phyloP scores from a whole-genome alignment of 2,329 filamentous ascomycete genomes.

The Xylariaceae sp. region DNA sequence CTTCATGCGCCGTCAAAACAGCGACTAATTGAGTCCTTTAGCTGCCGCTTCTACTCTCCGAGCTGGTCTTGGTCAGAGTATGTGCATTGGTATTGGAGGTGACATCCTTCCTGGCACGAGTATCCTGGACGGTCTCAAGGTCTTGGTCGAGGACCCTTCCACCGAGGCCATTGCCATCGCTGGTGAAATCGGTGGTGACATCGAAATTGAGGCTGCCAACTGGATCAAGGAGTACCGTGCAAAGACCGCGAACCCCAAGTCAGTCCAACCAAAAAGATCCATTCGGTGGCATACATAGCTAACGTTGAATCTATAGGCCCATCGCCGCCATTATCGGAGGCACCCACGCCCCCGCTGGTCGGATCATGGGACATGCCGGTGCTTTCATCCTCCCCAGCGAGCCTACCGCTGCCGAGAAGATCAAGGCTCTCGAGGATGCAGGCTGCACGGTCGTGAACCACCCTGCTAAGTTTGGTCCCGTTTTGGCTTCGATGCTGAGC shows the following conservation, averaged over 20 bases:
- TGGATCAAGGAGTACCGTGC: constrained; percentile 64
- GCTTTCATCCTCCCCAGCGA: constrained; percentile 66
- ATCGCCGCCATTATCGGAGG: constrained; percentile 69
- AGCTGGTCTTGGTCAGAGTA: constrained; percentile 64
- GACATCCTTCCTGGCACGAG: constrained; percentile 69
- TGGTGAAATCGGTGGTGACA: constrained; percentile 65
- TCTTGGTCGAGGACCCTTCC: constrained; percentile 60
- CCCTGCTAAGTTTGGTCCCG: constrained; percentile 66
- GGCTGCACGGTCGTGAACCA: constrained; percentile 69
- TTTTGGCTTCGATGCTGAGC: constrained; percentile 57
- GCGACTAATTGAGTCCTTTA: constrained; percentile 17
- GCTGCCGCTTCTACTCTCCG: constrained; percentile 65
- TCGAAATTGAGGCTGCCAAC: constrained; percentile 66
- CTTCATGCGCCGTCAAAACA: neutral
- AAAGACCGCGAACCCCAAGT: constrained; percentile 58
- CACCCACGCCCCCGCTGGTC: constrained; percentile 54
- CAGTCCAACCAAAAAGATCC: constrained; percentile 24
- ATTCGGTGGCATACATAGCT: neutral
- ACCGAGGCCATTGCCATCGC: constrained; percentile 68
- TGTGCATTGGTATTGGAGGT: constrained; percentile 69
- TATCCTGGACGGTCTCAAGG: constrained; percentile 63
- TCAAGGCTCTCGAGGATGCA: constrained; percentile 57
- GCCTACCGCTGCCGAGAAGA: constrained; percentile 59
- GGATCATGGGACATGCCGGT: constrained; percentile 75
- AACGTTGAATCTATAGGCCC: constrained; percentile 43